These are phyloP conservation scores for Trichosanthes cucumerina DNA, from an alignment of 306 rosid species.

Conservation along the genomic window DNA sequence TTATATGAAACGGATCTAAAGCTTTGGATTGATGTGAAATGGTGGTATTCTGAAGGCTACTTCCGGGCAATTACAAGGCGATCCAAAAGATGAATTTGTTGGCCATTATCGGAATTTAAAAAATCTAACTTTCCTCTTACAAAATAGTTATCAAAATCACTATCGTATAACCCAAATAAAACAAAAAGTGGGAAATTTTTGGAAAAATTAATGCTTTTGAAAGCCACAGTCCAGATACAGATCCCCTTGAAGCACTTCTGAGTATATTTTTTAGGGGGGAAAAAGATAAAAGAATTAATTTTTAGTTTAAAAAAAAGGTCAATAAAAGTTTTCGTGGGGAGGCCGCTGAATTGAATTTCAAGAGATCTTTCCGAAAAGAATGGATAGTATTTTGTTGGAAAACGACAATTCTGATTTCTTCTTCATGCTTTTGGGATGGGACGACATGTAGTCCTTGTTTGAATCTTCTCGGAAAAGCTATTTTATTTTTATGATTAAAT, in stretches of 20 bases:
- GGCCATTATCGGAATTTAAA: neutral
- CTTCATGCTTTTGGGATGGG: neutral
- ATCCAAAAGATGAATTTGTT: neutral
- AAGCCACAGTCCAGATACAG: slow-evolving; percentile 44
- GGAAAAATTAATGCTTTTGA: slow-evolving; percentile 29
- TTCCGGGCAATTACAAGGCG: neutral
- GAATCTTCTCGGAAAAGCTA: neutral
- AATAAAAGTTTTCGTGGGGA: neutral
- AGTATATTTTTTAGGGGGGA: no score
- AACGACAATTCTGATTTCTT: neutral
- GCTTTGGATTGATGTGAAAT: neutral
- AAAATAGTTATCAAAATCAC: neutral
- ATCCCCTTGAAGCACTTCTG: slow-evolving; percentile 36
- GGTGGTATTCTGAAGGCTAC: neutral
- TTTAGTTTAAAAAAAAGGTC: neutral
- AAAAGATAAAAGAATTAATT: no score
- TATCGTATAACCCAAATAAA: slow-evolving; percentile 10
- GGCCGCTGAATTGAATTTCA: neutral
- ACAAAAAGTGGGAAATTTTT: neutral
- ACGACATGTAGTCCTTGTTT: neutral
- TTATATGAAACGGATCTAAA: neutral
- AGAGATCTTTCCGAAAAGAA: neutral
- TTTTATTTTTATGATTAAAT: neutral
- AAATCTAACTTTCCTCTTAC: neutral
- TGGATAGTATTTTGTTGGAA: neutral